Conservation (phyloP, 2,329 filamentous ascomycete species). For the Aspergillus luchuensis region DNA sequence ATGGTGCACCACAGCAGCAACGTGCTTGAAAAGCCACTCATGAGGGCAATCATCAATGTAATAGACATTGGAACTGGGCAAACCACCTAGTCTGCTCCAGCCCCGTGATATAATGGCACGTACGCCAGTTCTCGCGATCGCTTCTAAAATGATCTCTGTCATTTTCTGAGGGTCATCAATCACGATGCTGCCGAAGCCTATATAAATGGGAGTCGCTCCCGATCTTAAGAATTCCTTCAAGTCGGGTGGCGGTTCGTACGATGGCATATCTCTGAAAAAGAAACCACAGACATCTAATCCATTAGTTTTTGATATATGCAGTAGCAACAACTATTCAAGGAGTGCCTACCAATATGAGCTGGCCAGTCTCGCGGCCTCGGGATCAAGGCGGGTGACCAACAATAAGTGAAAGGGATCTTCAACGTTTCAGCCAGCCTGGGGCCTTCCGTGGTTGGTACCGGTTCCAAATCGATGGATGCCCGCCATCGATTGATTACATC, state of each 20-base stretch:
- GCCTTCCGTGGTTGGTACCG: slow-evolving; percentile 39
- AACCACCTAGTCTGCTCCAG: slow-evolving; percentile 53
- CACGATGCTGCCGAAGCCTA: slow-evolving; percentile 61
- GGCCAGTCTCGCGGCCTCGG: slow-evolving; percentile 47
- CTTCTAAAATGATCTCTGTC: slow-evolving; percentile 51
- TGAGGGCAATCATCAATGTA: slow-evolving; percentile 60
- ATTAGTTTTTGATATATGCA: neutral
- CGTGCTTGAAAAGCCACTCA: slow-evolving; percentile 61
- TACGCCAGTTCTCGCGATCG: slow-evolving; percentile 49
- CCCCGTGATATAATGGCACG: slow-evolving; percentile 59
- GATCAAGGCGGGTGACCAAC: slow-evolving; percentile 48
- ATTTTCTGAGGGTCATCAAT: slow-evolving; percentile 52
- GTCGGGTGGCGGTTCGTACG: slow-evolving; percentile 44
- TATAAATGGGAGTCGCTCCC: slow-evolving; percentile 56
- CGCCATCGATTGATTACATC: slow-evolving; percentile 52
- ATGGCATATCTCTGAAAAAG: slow-evolving; percentile 45
- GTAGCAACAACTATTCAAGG: too few relatives aligned
- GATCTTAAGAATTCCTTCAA: slow-evolving; percentile 47
- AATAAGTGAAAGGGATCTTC: slow-evolving; percentile 49
- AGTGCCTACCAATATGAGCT: slow-evolving; percentile 35
- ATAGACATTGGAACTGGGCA: slow-evolving; percentile 43
- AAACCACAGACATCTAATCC: slow-evolving; percentile 49
- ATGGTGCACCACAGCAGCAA: slow-evolving; percentile 60
- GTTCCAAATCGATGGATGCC: slow-evolving; percentile 44
- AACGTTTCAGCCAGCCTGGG: slow-evolving; percentile 40